phyloP scores from a whole-genome alignment of 2,329 filamentous ascomycete species.

The Phialocephala subalpina region DNA sequence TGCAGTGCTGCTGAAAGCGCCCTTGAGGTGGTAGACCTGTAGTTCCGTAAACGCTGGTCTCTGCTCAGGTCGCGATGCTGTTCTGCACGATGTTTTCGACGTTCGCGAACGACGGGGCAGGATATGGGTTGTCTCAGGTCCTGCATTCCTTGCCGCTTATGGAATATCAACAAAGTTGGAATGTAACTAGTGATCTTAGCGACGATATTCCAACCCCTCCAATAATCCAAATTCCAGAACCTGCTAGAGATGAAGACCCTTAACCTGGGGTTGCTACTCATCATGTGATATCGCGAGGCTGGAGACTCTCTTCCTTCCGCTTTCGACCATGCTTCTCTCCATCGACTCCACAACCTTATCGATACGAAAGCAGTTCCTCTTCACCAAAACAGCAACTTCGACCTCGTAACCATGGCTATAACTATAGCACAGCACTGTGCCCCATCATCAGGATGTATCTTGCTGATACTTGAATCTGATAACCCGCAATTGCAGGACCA shows the following conservation, averaged over 20 bases:
- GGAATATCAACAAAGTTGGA: conserved; percentile 22
- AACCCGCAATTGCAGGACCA: background rate
- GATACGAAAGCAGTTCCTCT: conserved; percentile 7
- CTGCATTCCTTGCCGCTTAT: conserved; percentile 20
- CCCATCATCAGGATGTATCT: background rate
- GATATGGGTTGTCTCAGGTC: conserved; percentile 11
- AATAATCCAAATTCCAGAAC: conserved; percentile 1
- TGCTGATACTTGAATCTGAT: background rate
- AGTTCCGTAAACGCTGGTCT: background rate
- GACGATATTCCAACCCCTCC: conserved; percentile 11
- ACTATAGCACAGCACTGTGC: background rate
- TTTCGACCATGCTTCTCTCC: conserved; percentile 4
- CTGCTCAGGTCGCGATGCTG: background rate
- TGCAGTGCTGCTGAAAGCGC: conserved; percentile 1
- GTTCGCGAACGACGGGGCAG: conserved; percentile 15
- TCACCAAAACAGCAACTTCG: too few relatives aligned
- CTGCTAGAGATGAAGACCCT: background rate
- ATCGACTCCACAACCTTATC: background rate
- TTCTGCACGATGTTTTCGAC: conserved; percentile 8
- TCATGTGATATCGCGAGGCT: conserved; percentile 5
- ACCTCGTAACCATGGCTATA: background rate
- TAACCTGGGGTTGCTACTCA: background rate
- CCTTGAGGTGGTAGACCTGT: background rate
- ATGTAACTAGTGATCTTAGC: conserved; percentile 6
- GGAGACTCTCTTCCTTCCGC: background rate